Evolutionary conservation across 2,329 filamentous ascomycete species (phyloP).

Genomic region (Leptographium wingfieldii): DNA sequence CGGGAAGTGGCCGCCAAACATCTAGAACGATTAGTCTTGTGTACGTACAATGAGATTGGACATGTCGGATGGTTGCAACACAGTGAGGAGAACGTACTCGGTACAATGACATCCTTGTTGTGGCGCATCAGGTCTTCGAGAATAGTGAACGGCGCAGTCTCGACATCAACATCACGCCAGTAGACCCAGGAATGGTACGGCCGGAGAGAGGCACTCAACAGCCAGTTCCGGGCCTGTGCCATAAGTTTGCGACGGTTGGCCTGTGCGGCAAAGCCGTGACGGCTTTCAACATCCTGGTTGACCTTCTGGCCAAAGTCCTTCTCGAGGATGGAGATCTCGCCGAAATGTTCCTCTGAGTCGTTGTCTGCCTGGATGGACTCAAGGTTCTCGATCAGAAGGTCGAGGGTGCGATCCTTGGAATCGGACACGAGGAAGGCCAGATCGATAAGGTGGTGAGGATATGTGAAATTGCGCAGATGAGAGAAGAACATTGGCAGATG

Average conservation of each 20-base stretch:
- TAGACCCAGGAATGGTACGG: constrained; percentile 99
- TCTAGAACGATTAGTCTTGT: constrained; percentile 37
- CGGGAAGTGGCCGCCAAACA: constrained; percentile 95
- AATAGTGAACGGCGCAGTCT: constrained; percentile 93
- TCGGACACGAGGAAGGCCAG: constrained; percentile 94
- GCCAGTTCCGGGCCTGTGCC: constrained; percentile 96
- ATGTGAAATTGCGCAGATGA: constrained; percentile 93
- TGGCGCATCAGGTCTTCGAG: constrained; percentile 96
- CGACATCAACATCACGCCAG: constrained; percentile 96
- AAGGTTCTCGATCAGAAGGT: constrained; percentile 61
- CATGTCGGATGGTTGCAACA: not conserved
- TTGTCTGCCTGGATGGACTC: constrained; percentile 67
- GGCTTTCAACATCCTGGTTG: constrained; percentile 92
- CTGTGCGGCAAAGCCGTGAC: constrained; percentile 94
- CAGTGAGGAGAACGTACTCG: constrained; percentile 53
- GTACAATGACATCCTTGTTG: constrained; percentile 97
- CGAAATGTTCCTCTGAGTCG: constrained; percentile 72
- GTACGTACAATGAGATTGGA: not conserved
- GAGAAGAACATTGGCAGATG: constrained; percentile 97
- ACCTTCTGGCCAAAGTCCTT: constrained; percentile 99
- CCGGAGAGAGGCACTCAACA: constrained; percentile 80
- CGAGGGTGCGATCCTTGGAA: constrained; percentile 82
- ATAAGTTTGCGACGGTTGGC: constrained; percentile 89
- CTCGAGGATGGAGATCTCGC: constrained; percentile 94
- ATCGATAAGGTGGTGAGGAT: constrained; percentile 92